Percentiles rank a stretch among this genome's conserved stretches.
These are phyloP conservation scores for Plasmodium gallinaceum DNA, from an alignment of 169 alveolate genomes.

Conservation along the genomic window DNA sequence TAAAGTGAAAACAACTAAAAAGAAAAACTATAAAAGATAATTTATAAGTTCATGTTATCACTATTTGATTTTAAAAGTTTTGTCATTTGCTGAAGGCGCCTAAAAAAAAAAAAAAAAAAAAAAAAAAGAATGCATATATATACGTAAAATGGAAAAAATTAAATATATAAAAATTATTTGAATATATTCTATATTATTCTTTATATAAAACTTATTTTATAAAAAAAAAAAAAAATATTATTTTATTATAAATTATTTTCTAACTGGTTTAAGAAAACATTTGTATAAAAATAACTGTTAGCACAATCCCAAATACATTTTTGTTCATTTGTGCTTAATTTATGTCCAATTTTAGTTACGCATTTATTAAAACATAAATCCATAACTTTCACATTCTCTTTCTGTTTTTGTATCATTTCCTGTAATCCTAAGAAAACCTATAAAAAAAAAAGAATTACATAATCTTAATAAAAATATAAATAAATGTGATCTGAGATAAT, in stretches of 20 bases:
- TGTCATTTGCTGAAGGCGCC: constrained; percentile 74
- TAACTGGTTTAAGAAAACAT: constrained; percentile 71
- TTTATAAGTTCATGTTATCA: constrained; percentile 40
- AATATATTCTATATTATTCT: not conserved
- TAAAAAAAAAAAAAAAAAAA: constrained; percentile 6
- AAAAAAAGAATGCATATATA: not conserved
- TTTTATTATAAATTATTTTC: not conserved
- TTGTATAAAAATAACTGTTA: constrained; percentile 64
- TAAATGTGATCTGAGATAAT: not conserved
- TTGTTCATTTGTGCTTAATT: constrained; percentile 53
- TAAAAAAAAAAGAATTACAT: not conserved
- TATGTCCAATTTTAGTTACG: constrained; percentile 56
- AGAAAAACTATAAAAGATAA: constrained; percentile 11
- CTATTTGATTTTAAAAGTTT: constrained; percentile 57
- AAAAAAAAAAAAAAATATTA: not conserved
- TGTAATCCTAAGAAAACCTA: constrained; percentile 56
- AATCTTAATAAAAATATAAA: not conserved
- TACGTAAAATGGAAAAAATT: not conserved
- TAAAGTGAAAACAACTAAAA: constrained; percentile 2
- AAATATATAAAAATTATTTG: not conserved
- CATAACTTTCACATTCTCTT: constrained; percentile 74
- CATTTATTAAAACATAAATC: constrained; percentile 72
- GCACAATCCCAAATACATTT: constrained; percentile 76
- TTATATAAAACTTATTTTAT: not conserved
- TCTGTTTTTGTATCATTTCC: constrained; percentile 67